These are phyloP conservation scores for Sphaerostilbella broomeana DNA, from an alignment of 2,329 filamentous ascomycete species.

Conservation along the genomic window DNA sequence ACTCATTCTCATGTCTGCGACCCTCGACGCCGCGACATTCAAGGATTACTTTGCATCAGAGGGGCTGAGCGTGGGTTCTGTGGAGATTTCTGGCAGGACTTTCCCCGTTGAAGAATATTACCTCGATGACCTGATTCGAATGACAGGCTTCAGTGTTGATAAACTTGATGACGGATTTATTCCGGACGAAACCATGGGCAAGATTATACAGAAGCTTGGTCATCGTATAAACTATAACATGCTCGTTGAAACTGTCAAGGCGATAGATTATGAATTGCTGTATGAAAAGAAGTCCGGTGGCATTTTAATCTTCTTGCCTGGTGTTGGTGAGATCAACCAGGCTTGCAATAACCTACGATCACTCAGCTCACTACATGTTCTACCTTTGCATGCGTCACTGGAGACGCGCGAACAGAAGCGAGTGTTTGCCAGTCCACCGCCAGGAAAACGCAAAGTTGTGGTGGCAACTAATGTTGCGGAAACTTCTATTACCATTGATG, in stretches of 20 bases:
- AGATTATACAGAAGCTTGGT: conserved; percentile 64
- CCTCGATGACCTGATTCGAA: conserved; percentile 75
- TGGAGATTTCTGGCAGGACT: conserved; percentile 84
- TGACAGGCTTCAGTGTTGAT: conserved; percentile 64
- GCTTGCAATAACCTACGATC: conserved; percentile 62
- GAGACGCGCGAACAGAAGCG: conserved; percentile 80
- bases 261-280: conserved; percentile 71
- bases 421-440: conserved; percentile 72
- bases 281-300: conserved; percentile 62
- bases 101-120: conserved; percentile 87
- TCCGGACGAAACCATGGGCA: conserved; percentile 55
- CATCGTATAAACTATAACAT: conserved; percentile 89
- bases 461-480: conserved; percentile 96
- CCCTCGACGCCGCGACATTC: conserved; percentile 82
- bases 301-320: conserved; percentile 92
- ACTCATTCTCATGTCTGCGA: conserved; percentile 93
- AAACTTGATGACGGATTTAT: conserved; percentile 39
- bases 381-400: conserved; percentile 88
- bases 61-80: conserved; percentile 62
- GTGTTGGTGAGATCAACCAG: conserved; percentile 83
- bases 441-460: conserved; percentile 82
- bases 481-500: conserved; percentile 97
- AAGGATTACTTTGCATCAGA: conserved; percentile 72
- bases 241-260: conserved; percentile 69
- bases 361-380: conserved; percentile 60